Base-by-base conservation (phyloP, 495 filamentous ascomycete species). In the Aspergillus funiculosus region DNA sequence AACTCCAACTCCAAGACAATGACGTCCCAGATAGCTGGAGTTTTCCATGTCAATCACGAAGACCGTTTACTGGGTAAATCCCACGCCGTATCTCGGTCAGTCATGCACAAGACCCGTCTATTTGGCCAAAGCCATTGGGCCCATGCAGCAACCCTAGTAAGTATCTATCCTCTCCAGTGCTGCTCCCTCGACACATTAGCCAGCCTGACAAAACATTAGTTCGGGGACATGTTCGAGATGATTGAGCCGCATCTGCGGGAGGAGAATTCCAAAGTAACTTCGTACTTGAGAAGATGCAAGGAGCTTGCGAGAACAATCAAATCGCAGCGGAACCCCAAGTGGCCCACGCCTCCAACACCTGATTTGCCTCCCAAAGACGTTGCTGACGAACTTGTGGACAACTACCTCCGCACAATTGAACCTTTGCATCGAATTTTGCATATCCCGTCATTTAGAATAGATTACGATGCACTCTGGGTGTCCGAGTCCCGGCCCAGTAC, bases 51-150 rank as follows among this genome's bases (percentile, higher is more conserved):
- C 4, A 52, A 61, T 11, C 43, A 52, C 13, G n/a, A 64, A 66
- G 41, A 59, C 35, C 7, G 26, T 27, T 1, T 21, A 43, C 0
- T 49, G 50, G 22, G 59, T 59, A 21, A 52, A 62, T 14, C 24
- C 45, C 15, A 20, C 15, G 20, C 53, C 56, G 13, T 42, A 51
- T 0, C 63, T 74, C 1, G 53, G 45, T 17, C 61, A 64, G 62
- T 79, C 25, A 62, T 64, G n/a, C 74, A 79, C 48, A 80, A 80
- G 57, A 66, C 62, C 0, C 67, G 77, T 0, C 31, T 74, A 3
- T 76, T 79, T 52, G 78, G 77, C 0, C 75, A 75, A 39, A 79
- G 73, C 39, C 75, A 78, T 51, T 76, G 75, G 77, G 71, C 76
- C 46, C 72, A 64, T 46, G 64, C 34, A 3, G 29, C 67, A 8